Percentiles rank a stretch among this genome's conserved stretches.
These are phyloP conservation scores for Lactarius pseudohatsudake DNA, from an alignment of 768 basidiomycete species.

Conservation along the genomic window DNA sequence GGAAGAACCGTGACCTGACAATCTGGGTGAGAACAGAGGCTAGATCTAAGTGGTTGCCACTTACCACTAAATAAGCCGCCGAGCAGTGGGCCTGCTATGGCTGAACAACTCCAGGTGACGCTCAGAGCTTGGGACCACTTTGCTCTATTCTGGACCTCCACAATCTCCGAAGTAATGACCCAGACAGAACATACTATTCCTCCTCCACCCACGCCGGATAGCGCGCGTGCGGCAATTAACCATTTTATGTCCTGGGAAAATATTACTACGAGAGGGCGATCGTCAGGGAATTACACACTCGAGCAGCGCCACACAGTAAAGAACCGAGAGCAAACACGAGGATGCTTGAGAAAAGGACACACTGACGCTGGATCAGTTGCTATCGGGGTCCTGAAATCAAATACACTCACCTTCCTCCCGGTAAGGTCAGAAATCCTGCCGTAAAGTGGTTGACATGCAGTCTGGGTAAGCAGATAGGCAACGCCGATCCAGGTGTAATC, in stretches of 20 bases:
- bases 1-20: constrained; percentile 29
- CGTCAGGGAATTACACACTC: constrained; percentile 43
- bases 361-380: constrained; percentile 41
- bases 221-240: constrained; percentile 64
- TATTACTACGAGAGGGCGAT: constrained; percentile 26
- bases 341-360: constrained; percentile 71
- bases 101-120: constrained; percentile 84
- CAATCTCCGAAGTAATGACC: constrained; percentile 85
- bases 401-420: constrained; percentile 65
- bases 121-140: constrained; percentile 87
- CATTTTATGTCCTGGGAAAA: constrained; percentile 49
- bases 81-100: constrained; percentile 78
- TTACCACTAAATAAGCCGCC: constrained; percentile 79
- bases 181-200: constrained; percentile 85
- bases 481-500: constrained; percentile 88
- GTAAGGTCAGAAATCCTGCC: constrained; percentile 77
- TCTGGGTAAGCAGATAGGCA: constrained; percentile 83
- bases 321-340: constrained; percentile 74
- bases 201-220: constrained; percentile 82
- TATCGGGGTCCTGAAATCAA: constrained; percentile 13
- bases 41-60: constrained; percentile 31
- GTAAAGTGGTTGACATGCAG: constrained; percentile 81
- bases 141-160: constrained; percentile 64
- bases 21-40: constrained; percentile 7
- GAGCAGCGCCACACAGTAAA: constrained; percentile 72